Evolutionary conservation across 2,329 filamentous ascomycete species (phyloP), one percentile per base, ranked within the genome.

Genomic region (Chrysosporium queenslandicum): DNA sequence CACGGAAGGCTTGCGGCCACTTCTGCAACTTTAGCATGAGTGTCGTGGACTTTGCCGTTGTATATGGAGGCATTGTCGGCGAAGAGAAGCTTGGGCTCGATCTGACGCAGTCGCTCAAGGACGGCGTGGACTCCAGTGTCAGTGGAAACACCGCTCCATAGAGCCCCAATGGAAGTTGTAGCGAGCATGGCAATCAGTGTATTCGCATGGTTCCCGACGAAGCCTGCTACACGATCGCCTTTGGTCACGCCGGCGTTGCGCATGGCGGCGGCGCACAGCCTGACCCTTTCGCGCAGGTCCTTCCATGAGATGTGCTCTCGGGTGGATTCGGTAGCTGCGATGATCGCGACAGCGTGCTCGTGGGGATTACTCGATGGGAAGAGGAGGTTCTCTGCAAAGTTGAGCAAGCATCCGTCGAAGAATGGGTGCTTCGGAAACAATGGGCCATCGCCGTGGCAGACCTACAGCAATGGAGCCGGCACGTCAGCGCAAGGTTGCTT

Each of bases 311-410:
- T 73, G 25, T 75, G 73, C 60, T 86, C 78, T 47, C 79, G 76
- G 12, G 72, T 73, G 2, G 79, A 80, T 70, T 97, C 91, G 9
- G 88, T 95, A 3, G 81, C 83, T 23, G 85, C 86, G 61, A 96
- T 85, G 42, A 94, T 77, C 16, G 90, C 90, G 5, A 79, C 69
- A 3, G 77, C 74, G 42, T 80, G 68, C 47, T 83, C 78, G 57
- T 84, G 61, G 20, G 69, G 70, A 34, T 78, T 72, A 46, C 74
- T 75, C 2, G 73, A 68, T 2, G 91, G 91, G 66, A 84, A 96
- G 2, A 98, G 80, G 50, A 97, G 75, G 66, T 98, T 98, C 71
- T 97, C 87, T 23, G 91, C 90, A 66, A 96, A 97, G 68, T 97
- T 98, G 58, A 97, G 75, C 53, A 75, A 81, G 12, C 86, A 79